phyloP scores from a whole-genome alignment of 1,284 basidiomycete genomes.

The Cryptococcus depauperatus region DNA sequence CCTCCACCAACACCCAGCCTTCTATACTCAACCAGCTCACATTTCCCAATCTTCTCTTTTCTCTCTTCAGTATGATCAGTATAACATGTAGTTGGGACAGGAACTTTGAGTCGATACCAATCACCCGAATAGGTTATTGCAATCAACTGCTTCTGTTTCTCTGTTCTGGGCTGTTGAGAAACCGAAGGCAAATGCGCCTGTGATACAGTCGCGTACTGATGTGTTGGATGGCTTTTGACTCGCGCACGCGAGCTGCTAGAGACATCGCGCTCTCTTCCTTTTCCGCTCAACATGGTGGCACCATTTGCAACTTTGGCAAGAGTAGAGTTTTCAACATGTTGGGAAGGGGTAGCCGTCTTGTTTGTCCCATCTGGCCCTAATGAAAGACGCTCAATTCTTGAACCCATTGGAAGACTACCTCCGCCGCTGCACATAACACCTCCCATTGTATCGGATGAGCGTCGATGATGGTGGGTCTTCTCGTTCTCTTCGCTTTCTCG shows the following conservation, averaged over 20 bases:
- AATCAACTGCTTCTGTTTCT: slow-evolving; percentile 64
- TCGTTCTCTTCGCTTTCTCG: slow-evolving; percentile 10
- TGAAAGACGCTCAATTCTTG: slow-evolving; percentile 18
- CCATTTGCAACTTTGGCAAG: not conserved
- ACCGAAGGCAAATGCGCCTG: not conserved
- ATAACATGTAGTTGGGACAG: slow-evolving; percentile 32
- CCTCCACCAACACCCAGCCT: slow-evolving; percentile 36
- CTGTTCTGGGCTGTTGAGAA: not conserved
- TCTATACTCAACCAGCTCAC: slow-evolving; percentile 40
- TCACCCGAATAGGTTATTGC: slow-evolving; percentile 80
- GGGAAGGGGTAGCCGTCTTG: slow-evolving; percentile 10
- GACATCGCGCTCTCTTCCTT: slow-evolving; percentile 1
- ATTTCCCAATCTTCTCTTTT: slow-evolving; percentile 17
- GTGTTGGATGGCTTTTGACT: not conserved
- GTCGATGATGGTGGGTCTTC: slow-evolving; percentile 7
- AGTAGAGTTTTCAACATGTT: slow-evolving; percentile 12
- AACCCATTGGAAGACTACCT: slow-evolving; percentile 15
- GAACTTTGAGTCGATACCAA: slow-evolving; percentile 82
- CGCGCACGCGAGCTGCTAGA: not conserved
- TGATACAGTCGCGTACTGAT: not conserved
- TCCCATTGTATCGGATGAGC: not conserved
- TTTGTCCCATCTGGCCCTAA: slow-evolving; percentile 22
- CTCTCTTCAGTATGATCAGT: slow-evolving; percentile 3
- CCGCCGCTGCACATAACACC: slow-evolving; percentile 1
- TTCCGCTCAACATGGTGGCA: no score